Evolutionary conservation across 2,329 filamentous ascomycete species (phyloP).

Genomic region (Septoria petroselini): DNA sequence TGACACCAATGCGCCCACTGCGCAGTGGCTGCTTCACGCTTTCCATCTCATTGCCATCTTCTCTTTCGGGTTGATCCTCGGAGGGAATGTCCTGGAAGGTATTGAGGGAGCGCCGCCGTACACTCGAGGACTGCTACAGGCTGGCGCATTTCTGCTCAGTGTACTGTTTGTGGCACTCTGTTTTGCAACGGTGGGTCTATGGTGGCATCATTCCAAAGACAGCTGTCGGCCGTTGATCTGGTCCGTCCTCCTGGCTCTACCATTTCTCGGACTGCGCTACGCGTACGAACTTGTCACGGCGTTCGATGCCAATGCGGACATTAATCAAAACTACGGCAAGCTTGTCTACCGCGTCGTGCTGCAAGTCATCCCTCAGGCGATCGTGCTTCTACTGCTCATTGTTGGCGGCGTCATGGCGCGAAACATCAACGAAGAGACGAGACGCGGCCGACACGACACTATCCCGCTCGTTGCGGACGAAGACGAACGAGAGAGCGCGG

Average conservation of each 20-base stretch:
- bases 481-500: background rate
- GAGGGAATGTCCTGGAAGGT: background rate
- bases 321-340: constrained; percentile 8
- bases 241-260: constrained; percentile 11
- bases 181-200: constrained; percentile 5
- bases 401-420: constrained; percentile 10
- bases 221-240: constrained; percentile 11
- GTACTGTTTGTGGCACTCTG: constrained; percentile 1
- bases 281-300: constrained; percentile 11
- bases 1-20: constrained; percentile 2
- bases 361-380: constrained; percentile 6
- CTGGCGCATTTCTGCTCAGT: constrained; percentile 7
- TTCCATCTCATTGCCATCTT: constrained; percentile 10
- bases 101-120: background rate
- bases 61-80: constrained; percentile 3
- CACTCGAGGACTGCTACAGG: constrained; percentile 5
- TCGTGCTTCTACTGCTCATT: constrained; percentile 12
- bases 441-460: background rate
- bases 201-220: constrained; percentile 7
- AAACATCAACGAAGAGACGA: constrained; percentile 4
- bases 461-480: background rate
- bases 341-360: constrained; percentile 6
- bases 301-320: constrained; percentile 6
- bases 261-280: constrained; percentile 10
- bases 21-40: constrained; percentile 10